Evolutionary conservation across 306 rosid genomes (phyloP), one percentile per base, ranked within the genome.

Genomic region (Crataegus laevigata): DNA sequence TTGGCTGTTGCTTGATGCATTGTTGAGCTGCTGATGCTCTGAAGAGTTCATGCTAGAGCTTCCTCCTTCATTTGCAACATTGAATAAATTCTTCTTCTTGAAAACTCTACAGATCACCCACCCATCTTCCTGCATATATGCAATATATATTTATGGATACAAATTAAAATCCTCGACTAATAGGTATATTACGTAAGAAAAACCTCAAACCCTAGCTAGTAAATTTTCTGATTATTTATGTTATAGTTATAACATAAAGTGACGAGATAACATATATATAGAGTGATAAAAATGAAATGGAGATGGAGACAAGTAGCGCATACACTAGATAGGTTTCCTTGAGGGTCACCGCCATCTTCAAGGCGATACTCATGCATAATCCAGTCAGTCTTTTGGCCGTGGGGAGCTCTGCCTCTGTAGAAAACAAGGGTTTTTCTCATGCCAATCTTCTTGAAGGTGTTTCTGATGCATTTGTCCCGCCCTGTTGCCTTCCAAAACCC

Each of bases 401-500:
- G 98, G 29, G 98, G 97, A 60, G 97, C 98, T 82, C 98, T 81
- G 2, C 98, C 98, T 74, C 90, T 85, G 81, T 94, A 94, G 78
- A 94, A 94, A 1, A 94, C 98, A 12, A 94, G 91, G 17, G 98
- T 94, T 69, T 94, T 94, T 51, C 98, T 82, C 98, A 94, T 91
- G 1, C 98, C 98, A 52, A 94, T 94, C 85, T 90, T 89, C 87
- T 89, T 90, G 74, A 77, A 89, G 34, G 72, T 86, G 81, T 87
- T 94, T 22, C 96, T 69, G 15, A 94, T 91, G 91, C 96, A 90
- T 74, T 94, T 94, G 82, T 94, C 98, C 68, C 98, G 83, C 6
- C 98, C 98, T 0, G 98, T 94, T 3, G 98, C 98, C 84, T 94
- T 94, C 98, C 98, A 94, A 71, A 94, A 94, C 40, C 98, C 98